phyloP scores from a whole-genome alignment of 2,329 filamentous ascomycete genomes.

The Xylariaceae sp. region DNA sequence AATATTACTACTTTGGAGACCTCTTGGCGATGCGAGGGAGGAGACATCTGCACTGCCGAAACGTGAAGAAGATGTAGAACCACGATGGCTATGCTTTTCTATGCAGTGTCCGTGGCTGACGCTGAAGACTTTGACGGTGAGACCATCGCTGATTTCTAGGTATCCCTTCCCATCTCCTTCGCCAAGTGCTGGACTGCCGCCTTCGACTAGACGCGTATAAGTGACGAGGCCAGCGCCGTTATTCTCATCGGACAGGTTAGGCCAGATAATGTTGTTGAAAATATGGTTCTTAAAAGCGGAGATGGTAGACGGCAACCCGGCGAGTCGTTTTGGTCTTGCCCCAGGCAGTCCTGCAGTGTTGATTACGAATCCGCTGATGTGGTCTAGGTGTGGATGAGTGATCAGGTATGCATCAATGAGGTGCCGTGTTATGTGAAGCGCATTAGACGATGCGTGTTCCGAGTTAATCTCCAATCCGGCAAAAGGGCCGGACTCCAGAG shows the following conservation, averaged over 20 bases:
- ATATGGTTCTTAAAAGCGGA: constrained; percentile 90
- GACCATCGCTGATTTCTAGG: constrained; percentile 81
- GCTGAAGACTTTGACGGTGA: constrained; percentile 85
- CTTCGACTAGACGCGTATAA: constrained; percentile 85
- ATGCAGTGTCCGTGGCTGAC: constrained; percentile 91
- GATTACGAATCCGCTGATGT: constrained; percentile 87
- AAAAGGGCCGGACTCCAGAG: constrained; percentile 73
- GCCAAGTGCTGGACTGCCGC: constrained; percentile 81
- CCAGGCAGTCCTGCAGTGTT: constrained; percentile 88
- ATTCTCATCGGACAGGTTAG: constrained; percentile 94
- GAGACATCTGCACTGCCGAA: constrained; percentile 53
- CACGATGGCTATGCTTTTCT: constrained; percentile 69
- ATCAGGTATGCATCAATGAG: constrained; percentile 89
- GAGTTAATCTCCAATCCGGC: constrained; percentile 73
- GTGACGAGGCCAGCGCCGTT: constrained; percentile 91
- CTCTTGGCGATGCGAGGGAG: constrained; percentile 27
- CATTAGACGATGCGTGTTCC: constrained; percentile 72
- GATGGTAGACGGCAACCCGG: constrained; percentile 86
- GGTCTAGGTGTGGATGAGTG: constrained; percentile 96
- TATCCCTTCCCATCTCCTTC: constrained; percentile 82
- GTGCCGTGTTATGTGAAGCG: constrained; percentile 74
- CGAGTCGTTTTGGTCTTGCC: constrained; percentile 80
- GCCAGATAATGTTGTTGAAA: constrained; percentile 98
- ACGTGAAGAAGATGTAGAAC: constrained; percentile 56
- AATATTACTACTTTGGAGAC: constrained; percentile 27